Percentiles rank a stretch among this genome's conserved stretches.
Evolutionary conservation across 2,329 filamentous ascomycete genomes (phyloP).

Genomic region (Trichoderma simmonsii): DNA sequence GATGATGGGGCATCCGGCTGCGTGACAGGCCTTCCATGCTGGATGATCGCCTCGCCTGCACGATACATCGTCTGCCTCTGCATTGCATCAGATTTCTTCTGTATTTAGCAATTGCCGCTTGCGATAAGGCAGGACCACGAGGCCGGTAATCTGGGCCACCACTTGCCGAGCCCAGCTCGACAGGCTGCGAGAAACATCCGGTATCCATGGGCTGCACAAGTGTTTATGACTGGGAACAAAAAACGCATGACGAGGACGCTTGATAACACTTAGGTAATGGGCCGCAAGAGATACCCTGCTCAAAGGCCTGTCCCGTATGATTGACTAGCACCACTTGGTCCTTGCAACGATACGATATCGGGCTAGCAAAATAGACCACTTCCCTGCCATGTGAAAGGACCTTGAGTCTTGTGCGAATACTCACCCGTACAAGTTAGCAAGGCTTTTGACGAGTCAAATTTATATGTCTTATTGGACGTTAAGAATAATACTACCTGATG

Average conservation of each 20-base stretch:
- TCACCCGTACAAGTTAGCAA: background rate
- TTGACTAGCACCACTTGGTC: background rate
- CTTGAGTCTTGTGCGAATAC: background rate
- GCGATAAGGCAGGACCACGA: background rate
- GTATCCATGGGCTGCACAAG: background rate
- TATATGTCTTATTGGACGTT: background rate
- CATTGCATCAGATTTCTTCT: constrained; percentile 1
- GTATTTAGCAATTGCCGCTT: background rate
- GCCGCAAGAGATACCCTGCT: background rate
- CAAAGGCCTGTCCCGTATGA: background rate
- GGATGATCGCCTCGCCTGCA: background rate
- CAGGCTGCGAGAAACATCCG: background rate
- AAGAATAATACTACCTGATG: background rate
- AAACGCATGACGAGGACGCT: background rate
- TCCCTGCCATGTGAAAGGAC: background rate
- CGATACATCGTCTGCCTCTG: background rate
- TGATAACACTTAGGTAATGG: constrained; percentile 12
- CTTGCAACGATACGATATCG: background rate
- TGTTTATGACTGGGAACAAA: background rate
- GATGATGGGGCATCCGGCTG: background rate
- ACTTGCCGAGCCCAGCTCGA: background rate
- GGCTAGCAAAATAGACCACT: background rate
- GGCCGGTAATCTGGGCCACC: background rate
- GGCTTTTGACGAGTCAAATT: background rate
- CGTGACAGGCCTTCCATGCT: constrained; percentile 1